Evolutionary conservation across 2,329 filamentous ascomycete genomes (phyloP).

Genomic region (Pochonia chlamydosporia): DNA sequence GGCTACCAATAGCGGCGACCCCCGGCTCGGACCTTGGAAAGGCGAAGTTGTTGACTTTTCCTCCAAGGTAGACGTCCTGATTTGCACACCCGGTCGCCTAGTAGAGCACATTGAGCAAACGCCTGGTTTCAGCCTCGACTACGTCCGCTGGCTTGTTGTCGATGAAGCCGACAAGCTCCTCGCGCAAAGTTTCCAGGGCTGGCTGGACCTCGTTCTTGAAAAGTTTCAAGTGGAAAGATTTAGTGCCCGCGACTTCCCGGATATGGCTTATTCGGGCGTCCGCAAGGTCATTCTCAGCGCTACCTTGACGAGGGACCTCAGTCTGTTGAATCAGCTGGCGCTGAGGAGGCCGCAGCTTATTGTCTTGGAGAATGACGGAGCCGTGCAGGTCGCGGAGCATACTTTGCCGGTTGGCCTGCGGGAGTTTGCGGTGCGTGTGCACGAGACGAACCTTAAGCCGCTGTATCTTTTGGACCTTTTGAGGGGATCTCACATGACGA

Average conservation of each 20-base stretch:
- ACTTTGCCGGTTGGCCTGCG: slow-evolving; percentile 56
- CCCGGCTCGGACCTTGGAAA: slow-evolving; percentile 28
- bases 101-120: slow-evolving; percentile 88
- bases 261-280: slow-evolving; percentile 48
- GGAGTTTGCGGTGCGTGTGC: slow-evolving; percentile 63
- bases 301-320: slow-evolving; percentile 84
- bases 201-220: slow-evolving; percentile 69
- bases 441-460: slow-evolving; percentile 68
- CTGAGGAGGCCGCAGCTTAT: slow-evolving; percentile 71
- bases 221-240: slow-evolving; percentile 45
- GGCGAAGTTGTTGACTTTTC: slow-evolving; percentile 55
- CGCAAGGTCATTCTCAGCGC: slow-evolving; percentile 86
- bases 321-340: slow-evolving; percentile 67
- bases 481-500: slow-evolving; percentile 44
- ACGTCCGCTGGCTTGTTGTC: slow-evolving; percentile 82
- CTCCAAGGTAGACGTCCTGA: slow-evolving; percentile 78
- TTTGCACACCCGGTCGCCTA: slow-evolving; percentile 85
- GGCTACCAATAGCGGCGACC: slow-evolving; percentile 16
- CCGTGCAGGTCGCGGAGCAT: slow-evolving; percentile 40
- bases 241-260: slow-evolving; percentile 47
- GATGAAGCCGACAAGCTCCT: slow-evolving; percentile 92
- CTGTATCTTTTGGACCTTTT: slow-evolving; percentile 79
- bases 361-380: slow-evolving; percentile 56
- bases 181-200: slow-evolving; percentile 88
- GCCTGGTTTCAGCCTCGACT: slow-evolving; percentile 70